Conservation (phyloP, 345 rosid species). For the Eucalyptus brandiana region DNA sequence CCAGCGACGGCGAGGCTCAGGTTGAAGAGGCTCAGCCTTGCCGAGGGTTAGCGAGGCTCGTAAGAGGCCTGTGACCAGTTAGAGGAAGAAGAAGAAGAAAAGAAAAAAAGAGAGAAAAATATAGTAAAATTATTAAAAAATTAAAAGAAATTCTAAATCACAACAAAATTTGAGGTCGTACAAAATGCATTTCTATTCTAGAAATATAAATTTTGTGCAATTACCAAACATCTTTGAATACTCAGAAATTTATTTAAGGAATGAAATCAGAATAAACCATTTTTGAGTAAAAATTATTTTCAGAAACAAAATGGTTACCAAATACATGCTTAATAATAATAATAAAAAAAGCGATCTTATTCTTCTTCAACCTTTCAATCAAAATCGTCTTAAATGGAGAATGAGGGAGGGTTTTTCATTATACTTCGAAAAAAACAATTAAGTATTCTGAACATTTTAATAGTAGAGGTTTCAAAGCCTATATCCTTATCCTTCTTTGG, state of each 20-base stretch:
- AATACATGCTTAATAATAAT: too few species aligned
- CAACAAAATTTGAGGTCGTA: too few species aligned
- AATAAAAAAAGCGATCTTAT: neutral
- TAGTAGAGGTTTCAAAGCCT: neutral
- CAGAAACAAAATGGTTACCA: fast-evolving
- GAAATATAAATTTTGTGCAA: too few species aligned
- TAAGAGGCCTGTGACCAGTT: fast-evolving
- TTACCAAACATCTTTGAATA: fast-evolving
- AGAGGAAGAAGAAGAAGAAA: too few species aligned
- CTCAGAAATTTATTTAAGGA: too few species aligned
- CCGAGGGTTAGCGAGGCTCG: fast-evolving
- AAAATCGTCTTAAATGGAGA: neutral
- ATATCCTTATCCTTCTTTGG: neutral
- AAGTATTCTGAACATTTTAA: too few species aligned
- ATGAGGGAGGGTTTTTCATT: neutral
- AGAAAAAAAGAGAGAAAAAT: too few species aligned
- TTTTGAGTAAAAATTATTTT: too few species aligned
- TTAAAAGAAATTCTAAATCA: too few species aligned
- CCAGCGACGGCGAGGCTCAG: fast-evolving
- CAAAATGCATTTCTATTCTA: fast-evolving
- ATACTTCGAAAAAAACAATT: neutral
- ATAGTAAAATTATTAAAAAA: too few species aligned
- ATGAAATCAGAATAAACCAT: too few species aligned
- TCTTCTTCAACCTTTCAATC: neutral
- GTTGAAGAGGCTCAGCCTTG: fast-evolving